Conservation (phyloP, 2,329 filamentous ascomycete genomes). For the Byssochlamys sp. region DNA sequence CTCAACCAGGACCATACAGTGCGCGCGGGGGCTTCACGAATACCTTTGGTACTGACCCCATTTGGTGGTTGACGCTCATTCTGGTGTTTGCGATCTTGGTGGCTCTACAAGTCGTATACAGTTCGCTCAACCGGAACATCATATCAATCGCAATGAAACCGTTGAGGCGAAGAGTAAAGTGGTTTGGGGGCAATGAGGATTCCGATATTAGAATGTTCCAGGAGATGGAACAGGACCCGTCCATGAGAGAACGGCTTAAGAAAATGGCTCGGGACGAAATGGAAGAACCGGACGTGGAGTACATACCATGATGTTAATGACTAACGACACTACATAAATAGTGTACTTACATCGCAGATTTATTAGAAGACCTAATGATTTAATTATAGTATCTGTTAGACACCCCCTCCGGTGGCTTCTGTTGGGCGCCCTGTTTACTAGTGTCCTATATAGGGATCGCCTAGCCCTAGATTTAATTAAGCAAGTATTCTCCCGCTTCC, state of each 20-base stretch:
- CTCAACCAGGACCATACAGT: constrained; percentile 1
- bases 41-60: constrained; percentile 1
- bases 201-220: neutral
- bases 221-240: neutral
- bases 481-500: too few species aligned
- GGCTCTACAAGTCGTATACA: neutral
- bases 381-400: neutral
- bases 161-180: neutral
- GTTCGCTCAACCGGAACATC: neutral
- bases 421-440: too few species aligned
- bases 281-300: neutral
- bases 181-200: neutral
- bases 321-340: neutral
- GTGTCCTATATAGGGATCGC: too few species aligned
- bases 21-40: constrained; percentile 1
- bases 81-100: neutral
- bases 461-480: too few species aligned
- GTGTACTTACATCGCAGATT: too few species aligned
- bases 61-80: constrained; percentile 2
- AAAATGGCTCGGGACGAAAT: neutral
- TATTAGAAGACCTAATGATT: neutral
- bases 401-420: too few species aligned
- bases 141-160: neutral
- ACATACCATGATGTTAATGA: neutral
- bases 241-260: neutral